Conservation (phyloP, 345 rosid species). For the Brassica incana region DNA sequence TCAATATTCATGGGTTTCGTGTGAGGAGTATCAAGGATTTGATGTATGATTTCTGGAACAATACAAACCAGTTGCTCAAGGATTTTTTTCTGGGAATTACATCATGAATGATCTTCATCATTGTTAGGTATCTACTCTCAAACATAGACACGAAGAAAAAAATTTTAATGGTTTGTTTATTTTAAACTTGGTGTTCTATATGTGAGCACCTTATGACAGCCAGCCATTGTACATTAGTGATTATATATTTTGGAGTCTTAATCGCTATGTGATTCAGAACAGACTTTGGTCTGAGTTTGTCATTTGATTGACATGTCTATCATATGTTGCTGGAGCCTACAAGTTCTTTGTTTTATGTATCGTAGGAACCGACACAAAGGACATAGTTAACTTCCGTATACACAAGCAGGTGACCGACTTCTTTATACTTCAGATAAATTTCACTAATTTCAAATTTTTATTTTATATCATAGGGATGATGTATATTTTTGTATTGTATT, state of each 20-base stretch:
- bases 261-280: not conserved
- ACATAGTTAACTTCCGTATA: constrained; percentile 64
- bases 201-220: not conserved
- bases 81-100: too few species aligned
- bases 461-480: too few species aligned
- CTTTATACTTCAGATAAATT: too few species aligned
- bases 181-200: not conserved
- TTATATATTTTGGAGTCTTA: not conserved
- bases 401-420: constrained; percentile 75
- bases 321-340: not conserved
- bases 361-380: constrained; percentile 55
- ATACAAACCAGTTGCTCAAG: too few species aligned
- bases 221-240: not conserved
- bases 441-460: too few species aligned
- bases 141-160: too few species aligned
- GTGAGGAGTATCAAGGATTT: too few species aligned
- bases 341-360: too few species aligned
- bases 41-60: too few species aligned
- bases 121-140: too few species aligned
- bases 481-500: too few species aligned
- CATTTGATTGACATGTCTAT: not conserved
- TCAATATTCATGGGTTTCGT: not conserved
- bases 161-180: not conserved
- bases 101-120: too few species aligned
- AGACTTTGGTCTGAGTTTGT: not conserved